Base-by-base conservation (phyloP, 2,329 filamentous ascomycete species). In the Ophiostoma novo-ulmi region DNA sequence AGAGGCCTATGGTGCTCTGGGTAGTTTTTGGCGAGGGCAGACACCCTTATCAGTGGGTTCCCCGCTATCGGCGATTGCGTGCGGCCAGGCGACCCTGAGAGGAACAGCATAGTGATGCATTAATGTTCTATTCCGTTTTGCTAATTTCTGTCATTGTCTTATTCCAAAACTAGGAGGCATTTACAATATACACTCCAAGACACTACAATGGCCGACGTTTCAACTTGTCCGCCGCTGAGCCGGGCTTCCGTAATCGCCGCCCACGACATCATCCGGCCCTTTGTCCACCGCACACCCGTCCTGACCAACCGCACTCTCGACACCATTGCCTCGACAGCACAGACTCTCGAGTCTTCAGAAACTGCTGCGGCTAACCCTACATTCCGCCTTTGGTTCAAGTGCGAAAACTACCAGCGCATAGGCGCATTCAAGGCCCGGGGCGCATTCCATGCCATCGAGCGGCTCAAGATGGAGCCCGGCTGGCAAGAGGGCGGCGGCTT, bases 401-500 rank as follows among this genome's bases (percentile, higher is more conserved):
- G 93, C 80, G 94, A 98, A 83, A 97, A 97, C 79, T 83, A 92
- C 71, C 95, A 98, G 82, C 88, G 89, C 70, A 88, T 96, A 70
- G 95, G 94, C 69, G 94, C 94, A 0, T 98, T 98, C 83, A 98
- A 98, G 81, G 91, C 89, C 20, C 84, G 94, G 7, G 95, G 94
- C 5, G 94, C 94, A 0, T 97, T 97, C 75, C 92, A 97, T 79
- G 93, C 94, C 0, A 78, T 97, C 52, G 85, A 88, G 76, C 81
- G 91, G 71, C 80, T 97, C 77, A 88, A 90, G 77, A 79, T 78
- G 73, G 85, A 89, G 75, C 81, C 84, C 5, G 88, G 86, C 0
- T 87, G 87, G 80, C 83, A 89, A 52, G 86, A 87, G 73, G 84
- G 83, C 17, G 85, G 85, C 3, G 85, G 90, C 0, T 80, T 80